phyloP scores from a whole-genome alignment of 768 basidiomycete genomes.

The Peribolospora baueri region DNA sequence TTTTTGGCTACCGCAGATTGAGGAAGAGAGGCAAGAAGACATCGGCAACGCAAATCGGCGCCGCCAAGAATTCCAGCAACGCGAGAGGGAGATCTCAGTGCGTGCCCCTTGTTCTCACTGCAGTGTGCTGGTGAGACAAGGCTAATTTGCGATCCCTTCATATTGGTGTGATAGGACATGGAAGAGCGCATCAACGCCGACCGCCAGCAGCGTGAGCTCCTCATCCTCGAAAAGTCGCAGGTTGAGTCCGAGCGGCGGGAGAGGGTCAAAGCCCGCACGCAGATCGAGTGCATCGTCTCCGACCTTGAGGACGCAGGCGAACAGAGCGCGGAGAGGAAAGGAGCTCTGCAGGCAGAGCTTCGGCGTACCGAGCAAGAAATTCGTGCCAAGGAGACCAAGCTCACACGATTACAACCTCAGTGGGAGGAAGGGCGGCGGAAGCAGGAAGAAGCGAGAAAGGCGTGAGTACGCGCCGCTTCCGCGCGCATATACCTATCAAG shows the following conservation, averaged over 20 bases:
- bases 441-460: constrained; percentile 27
- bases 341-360: constrained; percentile 42
- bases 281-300: constrained; percentile 55
- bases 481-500: too few species aligned
- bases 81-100: constrained; percentile 69
- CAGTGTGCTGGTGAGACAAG: neutral
- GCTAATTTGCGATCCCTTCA: neutral
- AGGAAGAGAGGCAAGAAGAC: constrained; percentile 46
- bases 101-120: constrained; percentile 10
- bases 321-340: constrained; percentile 36
- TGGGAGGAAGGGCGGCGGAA: constrained; percentile 36
- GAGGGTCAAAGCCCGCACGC: constrained; percentile 56
- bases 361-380: constrained; percentile 36
- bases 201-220: constrained; percentile 45
- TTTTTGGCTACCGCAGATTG: constrained; percentile 17
- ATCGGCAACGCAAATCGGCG: constrained; percentile 62
- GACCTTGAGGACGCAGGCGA: constrained; percentile 43
- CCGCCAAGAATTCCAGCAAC: constrained; percentile 51
- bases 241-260: constrained; percentile 65
- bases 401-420: constrained; percentile 41
- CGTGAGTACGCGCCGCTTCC: constrained; percentile 8
- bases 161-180: constrained; percentile 29
- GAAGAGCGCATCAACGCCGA: constrained; percentile 46
- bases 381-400: constrained; percentile 32
- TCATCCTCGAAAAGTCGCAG: constrained; percentile 44